Base-by-base conservation (phyloP, 805 yeast species). In the Lipomyces yamanashiensis region DNA sequence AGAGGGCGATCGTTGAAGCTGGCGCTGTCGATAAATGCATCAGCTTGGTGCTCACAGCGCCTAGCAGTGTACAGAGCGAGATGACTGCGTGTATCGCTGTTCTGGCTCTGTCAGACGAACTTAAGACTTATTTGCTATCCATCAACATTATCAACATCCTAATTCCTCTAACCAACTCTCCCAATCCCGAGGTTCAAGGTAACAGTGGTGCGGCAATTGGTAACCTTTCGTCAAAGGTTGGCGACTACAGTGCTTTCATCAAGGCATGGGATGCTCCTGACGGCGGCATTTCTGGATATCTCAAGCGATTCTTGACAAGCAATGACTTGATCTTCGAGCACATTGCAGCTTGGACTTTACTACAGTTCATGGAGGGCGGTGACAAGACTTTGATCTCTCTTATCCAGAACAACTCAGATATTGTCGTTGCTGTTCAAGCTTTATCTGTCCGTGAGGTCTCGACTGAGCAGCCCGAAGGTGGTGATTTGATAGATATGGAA, bases 151-250 rank as follows among this genome's bases (percentile, higher is more conserved):
- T 92, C 66, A 92, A 89, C 71, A 97, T 92, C 43, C 82, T 95
- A 67, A 87, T 95, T 63, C 99, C 99, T 41, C 83, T 95, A 75
- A 95, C 98, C 1, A 86, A 85, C 71, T 89, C 96, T 49, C 84
- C 84, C 61, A 92, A 92, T 74, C 89, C 92, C 63, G 99, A 96
- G 77, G 98, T 95, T 17, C 95, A 97, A 76, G 99, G 99, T 62
- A 95, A 95, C 77, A 89, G 97, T 1, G 99, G 98, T 15, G 99
- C 99, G 43, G 98, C 99, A 1, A 82, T 95, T 70, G 99, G 99
- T 37, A 95, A 95, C 74, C 80, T 95, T 71, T 91, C 97, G 70
- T 92, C 98, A 4, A 86, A 97, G 77, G 90, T 93, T 43, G 84
- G 84, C 71, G 92, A 90, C 71, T 92, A 92, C 76, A 83, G 86